These are phyloP conservation scores for Quercus variabilis DNA, from an alignment of 306 rosid species.

Conservation along the genomic window DNA sequence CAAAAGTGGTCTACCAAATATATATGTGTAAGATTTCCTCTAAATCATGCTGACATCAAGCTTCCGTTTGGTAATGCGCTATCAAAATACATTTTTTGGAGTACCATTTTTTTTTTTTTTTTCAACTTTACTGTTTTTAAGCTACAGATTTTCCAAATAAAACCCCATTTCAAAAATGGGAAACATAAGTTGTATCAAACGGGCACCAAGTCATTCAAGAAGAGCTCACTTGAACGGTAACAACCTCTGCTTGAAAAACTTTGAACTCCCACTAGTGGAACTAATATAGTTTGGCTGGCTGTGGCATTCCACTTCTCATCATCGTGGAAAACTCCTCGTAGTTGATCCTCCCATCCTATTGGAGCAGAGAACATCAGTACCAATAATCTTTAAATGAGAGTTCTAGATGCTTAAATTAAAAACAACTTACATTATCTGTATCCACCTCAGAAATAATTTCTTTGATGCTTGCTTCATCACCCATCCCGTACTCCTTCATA, in stretches of 20 bases:
- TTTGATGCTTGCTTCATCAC: conserved; percentile 72
- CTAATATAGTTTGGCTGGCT: conserved; percentile 40
- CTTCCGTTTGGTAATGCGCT: too few species aligned
- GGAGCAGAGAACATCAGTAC: conserved; percentile 22
- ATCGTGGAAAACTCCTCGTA: conserved; percentile 82
- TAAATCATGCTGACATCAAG: conserved; percentile 11
- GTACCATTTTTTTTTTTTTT: too few species aligned
- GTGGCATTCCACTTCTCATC: conserved; percentile 93
- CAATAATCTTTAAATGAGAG: neutral
- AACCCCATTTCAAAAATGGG: too few species aligned
- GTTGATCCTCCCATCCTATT: conserved; percentile 90
- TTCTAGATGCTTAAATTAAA: neutral
- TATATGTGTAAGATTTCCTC: conserved; percentile 9
- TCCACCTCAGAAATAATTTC: conserved; percentile 96
- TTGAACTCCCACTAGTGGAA: neutral
- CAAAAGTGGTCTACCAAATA: conserved; percentile 11
- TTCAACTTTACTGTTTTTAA: too few species aligned
- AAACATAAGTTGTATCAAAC: too few species aligned
- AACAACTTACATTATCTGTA: conserved; percentile 76
- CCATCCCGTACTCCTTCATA: conserved; percentile 85
- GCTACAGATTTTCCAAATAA: too few species aligned
- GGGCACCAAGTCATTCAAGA: conserved; percentile 4
- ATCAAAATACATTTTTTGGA: too few species aligned
- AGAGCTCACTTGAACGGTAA: conserved; percentile 5
- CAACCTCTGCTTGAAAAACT: conserved; percentile 19